These are phyloP conservation scores for Austroboletus novae-zelandiae DNA, from an alignment of 1,284 basidiomycete species.

Conservation along the genomic window DNA sequence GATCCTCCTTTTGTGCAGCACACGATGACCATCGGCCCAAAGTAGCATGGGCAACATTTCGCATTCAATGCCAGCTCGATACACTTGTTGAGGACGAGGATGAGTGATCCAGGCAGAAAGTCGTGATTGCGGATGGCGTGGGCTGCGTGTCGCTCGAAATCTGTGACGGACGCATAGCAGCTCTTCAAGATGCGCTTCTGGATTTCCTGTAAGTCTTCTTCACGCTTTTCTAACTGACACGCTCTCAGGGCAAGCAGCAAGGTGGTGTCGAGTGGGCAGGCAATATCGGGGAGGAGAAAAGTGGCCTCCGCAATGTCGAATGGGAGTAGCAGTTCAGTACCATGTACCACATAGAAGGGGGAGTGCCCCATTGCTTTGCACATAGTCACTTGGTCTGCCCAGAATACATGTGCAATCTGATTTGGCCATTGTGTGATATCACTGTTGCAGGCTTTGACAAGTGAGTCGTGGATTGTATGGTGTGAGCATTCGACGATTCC, in stretches of 20 bases:
- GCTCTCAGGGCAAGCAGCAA: not conserved
- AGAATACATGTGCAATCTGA: not conserved
- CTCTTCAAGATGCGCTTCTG: slow-evolving; percentile 20
- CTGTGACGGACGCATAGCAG: slow-evolving; percentile 13
- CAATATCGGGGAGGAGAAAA: slow-evolving; percentile 15
- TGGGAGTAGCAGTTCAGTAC: slow-evolving; percentile 29
- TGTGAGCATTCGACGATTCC: slow-evolving; percentile 3
- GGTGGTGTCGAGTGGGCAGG: not conserved
- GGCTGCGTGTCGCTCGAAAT: slow-evolving; percentile 15
- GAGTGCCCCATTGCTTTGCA: not conserved
- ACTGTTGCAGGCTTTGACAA: slow-evolving; percentile 6
- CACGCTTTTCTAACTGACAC: not conserved
- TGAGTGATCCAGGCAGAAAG: slow-evolving; percentile 23
- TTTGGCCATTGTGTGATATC: slow-evolving; percentile 6
- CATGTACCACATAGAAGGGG: slow-evolving; percentile 25
- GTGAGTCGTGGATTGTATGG: not conserved
- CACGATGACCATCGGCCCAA: slow-evolving; percentile 34
- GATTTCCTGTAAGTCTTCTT: not conserved
- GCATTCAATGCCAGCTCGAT: slow-evolving; percentile 24
- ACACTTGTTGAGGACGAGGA: slow-evolving; percentile 27
- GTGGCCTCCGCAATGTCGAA: slow-evolving; percentile 33
- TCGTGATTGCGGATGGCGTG: slow-evolving; percentile 17
- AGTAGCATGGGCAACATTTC: slow-evolving; percentile 30
- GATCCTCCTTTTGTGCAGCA: slow-evolving; percentile 20
- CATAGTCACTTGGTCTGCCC: not conserved